Evolutionary conservation across 2,329 filamentous ascomycete species (phyloP), one percentile per base, ranked within the genome.

Genomic region (Nannizzia gypsea): DNA sequence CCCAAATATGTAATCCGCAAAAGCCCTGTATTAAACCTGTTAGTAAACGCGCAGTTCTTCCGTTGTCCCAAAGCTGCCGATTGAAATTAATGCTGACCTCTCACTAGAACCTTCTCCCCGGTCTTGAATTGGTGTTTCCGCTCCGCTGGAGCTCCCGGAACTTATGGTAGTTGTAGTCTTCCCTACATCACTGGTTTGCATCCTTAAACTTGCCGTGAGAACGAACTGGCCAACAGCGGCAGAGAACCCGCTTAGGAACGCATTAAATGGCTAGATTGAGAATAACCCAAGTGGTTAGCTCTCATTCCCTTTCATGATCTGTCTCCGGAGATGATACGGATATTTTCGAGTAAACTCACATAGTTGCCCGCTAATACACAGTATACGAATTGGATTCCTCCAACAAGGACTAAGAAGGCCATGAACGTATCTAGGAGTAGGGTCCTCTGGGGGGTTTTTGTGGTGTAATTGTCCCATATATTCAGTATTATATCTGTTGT

Each of bases 171-270:
- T 65, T 68, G 66, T 59, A 62, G 63, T 88, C 87, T 78, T 95
- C 92, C 71, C 87, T 57, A 65, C 58, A 40, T 69, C 69, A 71
- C 89, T 91, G 56, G 91, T 96, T 76, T 99, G 93, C 74, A 97
- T 95, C 64, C 93, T 85, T 67, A 99, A 78, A 78, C 70, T 85
- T 80, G 90, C 89, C 57, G 93, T 96, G 67, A 99, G 83, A 64
- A 99, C 93, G 73, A 99, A 99, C 73, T 99, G 93, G 63, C 93
- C 93, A 64, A 99, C 92, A 1, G 92, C 93, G 15, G 92, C 90
- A 63, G 84, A 86, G 79, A 99, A 99, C 55, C 93, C 95, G 34
- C 91, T 89, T 34, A 99, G 84, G 79, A 99, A 99, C 65, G 95
- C 93, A 74, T 99, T 99, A 81, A 99, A 99, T 8, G 93, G 93